phyloP scores from a whole-genome alignment of 768 basidiomycete genomes.

The Trichaptum fuscoviolaceum region DNA sequence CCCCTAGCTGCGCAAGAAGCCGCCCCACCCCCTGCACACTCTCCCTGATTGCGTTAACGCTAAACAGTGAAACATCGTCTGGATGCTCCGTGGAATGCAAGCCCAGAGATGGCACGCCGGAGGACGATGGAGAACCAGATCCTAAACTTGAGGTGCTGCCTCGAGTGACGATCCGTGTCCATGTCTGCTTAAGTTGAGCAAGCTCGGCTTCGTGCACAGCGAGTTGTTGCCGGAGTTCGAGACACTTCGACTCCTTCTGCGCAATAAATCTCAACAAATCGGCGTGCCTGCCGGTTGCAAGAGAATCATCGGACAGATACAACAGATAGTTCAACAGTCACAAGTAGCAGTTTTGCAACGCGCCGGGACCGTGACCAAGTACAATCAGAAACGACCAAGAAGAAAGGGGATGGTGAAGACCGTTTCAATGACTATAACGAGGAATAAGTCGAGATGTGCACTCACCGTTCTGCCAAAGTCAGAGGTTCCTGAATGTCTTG shows the following conservation, averaged over 20 bases:
- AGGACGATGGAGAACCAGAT: not conserved
- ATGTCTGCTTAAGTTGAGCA: constrained; percentile 69
- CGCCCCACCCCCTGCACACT: constrained; percentile 57
- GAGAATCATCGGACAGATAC: not conserved
- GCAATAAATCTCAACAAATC: constrained; percentile 81
- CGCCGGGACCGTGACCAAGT: not conserved
- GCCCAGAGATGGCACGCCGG: not conserved
- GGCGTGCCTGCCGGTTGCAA: constrained; percentile 51
- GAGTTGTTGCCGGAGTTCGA: constrained; percentile 75
- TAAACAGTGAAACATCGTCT: not conserved
- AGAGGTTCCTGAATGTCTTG: not conserved
- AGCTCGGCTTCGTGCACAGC: constrained; percentile 69
- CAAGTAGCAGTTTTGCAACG: not conserved
- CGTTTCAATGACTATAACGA: not conserved
- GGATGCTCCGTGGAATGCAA: not conserved
- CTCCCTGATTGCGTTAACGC: constrained; percentile 24
- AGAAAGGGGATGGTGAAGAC: not conserved
- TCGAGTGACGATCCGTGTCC: constrained; percentile 73
- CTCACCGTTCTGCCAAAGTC: not conserved
- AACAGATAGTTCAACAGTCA: not conserved
- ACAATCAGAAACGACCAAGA: not conserved
- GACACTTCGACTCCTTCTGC: constrained; percentile 79
- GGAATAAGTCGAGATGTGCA: not conserved
- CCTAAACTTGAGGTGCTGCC: constrained; percentile 39
- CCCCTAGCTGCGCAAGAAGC: constrained; percentile 42